A percentile compares a stretch with the other conserved stretches of the same genome.
phyloP scores from a whole-genome alignment of 2,329 filamentous ascomycete species.

The Cadophora gregata region DNA sequence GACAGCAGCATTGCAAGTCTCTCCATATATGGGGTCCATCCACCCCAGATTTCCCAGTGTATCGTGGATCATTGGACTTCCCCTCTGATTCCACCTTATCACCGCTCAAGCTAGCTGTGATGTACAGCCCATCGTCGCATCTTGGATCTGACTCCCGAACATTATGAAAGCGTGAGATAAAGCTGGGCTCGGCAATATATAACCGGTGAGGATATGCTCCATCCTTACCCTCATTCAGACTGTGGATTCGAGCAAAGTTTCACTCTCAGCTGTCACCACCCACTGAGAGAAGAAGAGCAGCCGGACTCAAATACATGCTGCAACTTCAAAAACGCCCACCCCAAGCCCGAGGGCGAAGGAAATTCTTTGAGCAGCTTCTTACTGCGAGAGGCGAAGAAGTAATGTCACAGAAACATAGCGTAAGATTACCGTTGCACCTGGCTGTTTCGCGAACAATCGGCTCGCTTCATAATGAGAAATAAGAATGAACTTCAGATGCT shows the following conservation, averaged over 20 bases:
- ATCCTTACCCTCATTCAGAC: conserved; percentile 45
- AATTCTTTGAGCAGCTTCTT: background rate
- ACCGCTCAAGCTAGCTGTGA: conserved; percentile 27
- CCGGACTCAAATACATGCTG: background rate
- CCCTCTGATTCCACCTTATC: conserved; percentile 24
- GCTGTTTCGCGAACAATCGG: background rate
- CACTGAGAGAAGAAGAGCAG: background rate
- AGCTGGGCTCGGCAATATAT: conserved; percentile 43
- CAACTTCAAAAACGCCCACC: background rate
- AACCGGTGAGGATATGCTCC: conserved; percentile 46
- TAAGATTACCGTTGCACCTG: background rate
- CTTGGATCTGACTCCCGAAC: conserved; percentile 19
- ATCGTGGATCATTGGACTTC: conserved; percentile 33
- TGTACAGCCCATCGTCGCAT: conserved; percentile 29
- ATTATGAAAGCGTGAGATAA: conserved; percentile 32
- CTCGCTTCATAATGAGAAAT: background rate
- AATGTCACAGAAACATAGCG: background rate
- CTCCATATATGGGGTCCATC: conserved; percentile 29
- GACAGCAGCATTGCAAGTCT: conserved; percentile 26
- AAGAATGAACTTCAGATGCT: background rate
- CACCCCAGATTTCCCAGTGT: conserved; percentile 27
- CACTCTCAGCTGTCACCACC: background rate
- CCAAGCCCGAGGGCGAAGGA: background rate
- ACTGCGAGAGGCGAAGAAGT: background rate
- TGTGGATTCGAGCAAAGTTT: conserved; percentile 2